Conservation (phyloP, 73 alveolate species). For the Stentor roeselii region DNA sequence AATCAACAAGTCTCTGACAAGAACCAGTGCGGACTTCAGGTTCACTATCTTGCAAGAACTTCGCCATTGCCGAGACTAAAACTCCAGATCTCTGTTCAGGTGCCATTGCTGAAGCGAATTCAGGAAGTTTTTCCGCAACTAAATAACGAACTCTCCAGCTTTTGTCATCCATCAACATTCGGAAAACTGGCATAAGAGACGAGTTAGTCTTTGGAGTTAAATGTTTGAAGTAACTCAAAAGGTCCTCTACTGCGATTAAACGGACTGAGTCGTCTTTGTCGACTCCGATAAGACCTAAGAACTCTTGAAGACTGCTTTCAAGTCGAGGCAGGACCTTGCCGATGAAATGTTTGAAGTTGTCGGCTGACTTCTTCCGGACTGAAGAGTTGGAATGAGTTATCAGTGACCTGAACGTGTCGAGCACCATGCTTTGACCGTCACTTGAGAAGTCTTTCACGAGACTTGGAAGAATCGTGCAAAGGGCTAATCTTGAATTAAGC, state of each 20-base stretch:
- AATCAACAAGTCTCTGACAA: slow-evolving; percentile 43
- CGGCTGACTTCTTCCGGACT: slow-evolving; percentile 64
- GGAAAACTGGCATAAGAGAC: slow-evolving; percentile 51
- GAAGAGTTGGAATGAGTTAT: slow-evolving; percentile 26
- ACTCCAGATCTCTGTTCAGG: slow-evolving; percentile 37
- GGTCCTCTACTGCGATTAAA: slow-evolving; percentile 58
- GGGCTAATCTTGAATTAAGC: slow-evolving; percentile 63
- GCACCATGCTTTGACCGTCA: slow-evolving; percentile 46
- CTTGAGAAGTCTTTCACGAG: slow-evolving; percentile 55
- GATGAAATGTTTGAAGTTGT: slow-evolving; percentile 43
- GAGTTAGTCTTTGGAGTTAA: slow-evolving; percentile 26
- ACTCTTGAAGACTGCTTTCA: slow-evolving; percentile 28
- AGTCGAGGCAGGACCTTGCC: slow-evolving; percentile 39
- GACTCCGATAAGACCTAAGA: slow-evolving; percentile 46
- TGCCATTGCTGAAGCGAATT: slow-evolving; percentile 43
- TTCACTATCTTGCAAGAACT: slow-evolving; percentile 53
- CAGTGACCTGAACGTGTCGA: slow-evolving; percentile 24
- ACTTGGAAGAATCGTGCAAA: slow-evolving; percentile 61
- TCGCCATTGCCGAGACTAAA: slow-evolving; percentile 40
- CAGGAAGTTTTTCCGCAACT: slow-evolving; percentile 54
- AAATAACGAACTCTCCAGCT: slow-evolving; percentile 68
- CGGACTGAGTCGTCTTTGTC: slow-evolving; percentile 65
- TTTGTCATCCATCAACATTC: slow-evolving; percentile 60
- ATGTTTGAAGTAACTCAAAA: slow-evolving; percentile 23
- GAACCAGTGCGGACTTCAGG: slow-evolving; percentile 73